These are phyloP conservation scores for Colletotrichum cereale DNA, from an alignment of 2,329 filamentous ascomycete species.

Conservation along the genomic window DNA sequence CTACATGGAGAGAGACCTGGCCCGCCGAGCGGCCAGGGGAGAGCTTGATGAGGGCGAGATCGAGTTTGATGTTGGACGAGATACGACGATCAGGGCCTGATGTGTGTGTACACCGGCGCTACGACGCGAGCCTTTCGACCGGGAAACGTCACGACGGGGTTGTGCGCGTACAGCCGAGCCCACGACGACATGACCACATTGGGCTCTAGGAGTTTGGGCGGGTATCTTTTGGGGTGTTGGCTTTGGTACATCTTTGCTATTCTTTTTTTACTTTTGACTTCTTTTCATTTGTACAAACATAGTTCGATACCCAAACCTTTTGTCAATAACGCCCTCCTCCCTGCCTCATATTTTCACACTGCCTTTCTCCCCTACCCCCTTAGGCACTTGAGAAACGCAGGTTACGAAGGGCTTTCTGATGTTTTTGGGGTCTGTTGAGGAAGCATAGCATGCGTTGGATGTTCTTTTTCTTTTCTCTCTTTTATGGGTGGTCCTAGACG, in stretches of 20 bases:
- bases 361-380: not conserved
- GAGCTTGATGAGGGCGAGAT: slow-evolving; percentile 58
- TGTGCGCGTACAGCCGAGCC: slow-evolving; percentile 2
- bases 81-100: slow-evolving; percentile 51
- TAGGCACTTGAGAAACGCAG: no score
- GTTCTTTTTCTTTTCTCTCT: not conserved
- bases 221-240: slow-evolving; percentile 6
- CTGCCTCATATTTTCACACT: not conserved
- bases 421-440: not conserved
- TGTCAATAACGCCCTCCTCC: not conserved
- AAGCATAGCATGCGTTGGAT: slow-evolving; percentile 3
- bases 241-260: not conserved
- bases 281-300: slow-evolving; percentile 30
- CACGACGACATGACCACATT: slow-evolving; percentile 33
- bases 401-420: not conserved
- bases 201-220: slow-evolving; percentile 30
- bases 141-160: not conserved
- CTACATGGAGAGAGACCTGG: slow-evolving; percentile 70
- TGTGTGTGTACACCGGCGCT: not conserved
- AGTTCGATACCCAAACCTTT: slow-evolving; percentile 40
- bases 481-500: not conserved
- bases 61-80: slow-evolving; percentile 51
- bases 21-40: slow-evolving; percentile 62
- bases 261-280: slow-evolving; percentile 11
- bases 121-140: not conserved